Percentiles rank a stretch among this genome's conserved stretches.
phyloP scores from a whole-genome alignment of 106 monocot genomes.

The Dendrobium catenatum region DNA sequence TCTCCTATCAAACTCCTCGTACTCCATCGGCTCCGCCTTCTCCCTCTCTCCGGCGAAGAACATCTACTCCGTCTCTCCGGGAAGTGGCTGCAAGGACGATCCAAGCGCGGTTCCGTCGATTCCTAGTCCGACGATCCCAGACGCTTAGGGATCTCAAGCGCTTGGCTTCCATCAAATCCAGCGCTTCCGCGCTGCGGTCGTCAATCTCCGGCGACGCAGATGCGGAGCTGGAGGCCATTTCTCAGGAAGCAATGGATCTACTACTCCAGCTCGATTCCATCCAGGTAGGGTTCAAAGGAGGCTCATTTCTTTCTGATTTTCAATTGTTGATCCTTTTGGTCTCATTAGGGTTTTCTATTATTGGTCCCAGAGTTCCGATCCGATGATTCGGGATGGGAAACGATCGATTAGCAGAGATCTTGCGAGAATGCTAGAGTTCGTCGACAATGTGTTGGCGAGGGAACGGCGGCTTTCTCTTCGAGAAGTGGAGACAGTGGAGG shows the following conservation, averaged over 20 bases:
- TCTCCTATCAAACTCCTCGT: constrained; percentile 17
- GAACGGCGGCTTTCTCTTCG: constrained; percentile 7
- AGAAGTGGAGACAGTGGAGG: constrained; percentile 12
- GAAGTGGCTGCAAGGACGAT: constrained; percentile 70
- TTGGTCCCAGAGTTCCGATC: constrained; percentile 46
- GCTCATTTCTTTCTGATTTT: background rate
- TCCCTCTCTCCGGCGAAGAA: background rate
- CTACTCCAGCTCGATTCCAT: constrained; percentile 65
- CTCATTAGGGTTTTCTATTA: background rate
- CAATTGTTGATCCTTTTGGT: background rate
- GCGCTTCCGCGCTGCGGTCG: constrained; percentile 35
- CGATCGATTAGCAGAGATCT: constrained; percentile 51
- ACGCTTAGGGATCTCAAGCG: constrained; percentile 60
- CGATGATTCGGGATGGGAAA: constrained; percentile 70
- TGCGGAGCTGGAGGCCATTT: constrained; percentile 19
- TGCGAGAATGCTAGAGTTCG: constrained; percentile 39
- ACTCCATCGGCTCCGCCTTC: background rate
- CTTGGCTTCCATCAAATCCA: constrained; percentile 62
- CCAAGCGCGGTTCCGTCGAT: constrained; percentile 59
- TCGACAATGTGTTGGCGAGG: constrained; percentile 36
- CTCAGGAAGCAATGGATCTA: constrained; percentile 40
- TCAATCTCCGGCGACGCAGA: constrained; percentile 20
- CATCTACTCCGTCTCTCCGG: constrained; percentile 23
- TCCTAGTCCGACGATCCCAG: constrained; percentile 64
- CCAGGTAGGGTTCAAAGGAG: constrained; percentile 25